Evolutionary conservation across 257 asterid species (phyloP).

Genomic region (Solanum acaule): DNA sequence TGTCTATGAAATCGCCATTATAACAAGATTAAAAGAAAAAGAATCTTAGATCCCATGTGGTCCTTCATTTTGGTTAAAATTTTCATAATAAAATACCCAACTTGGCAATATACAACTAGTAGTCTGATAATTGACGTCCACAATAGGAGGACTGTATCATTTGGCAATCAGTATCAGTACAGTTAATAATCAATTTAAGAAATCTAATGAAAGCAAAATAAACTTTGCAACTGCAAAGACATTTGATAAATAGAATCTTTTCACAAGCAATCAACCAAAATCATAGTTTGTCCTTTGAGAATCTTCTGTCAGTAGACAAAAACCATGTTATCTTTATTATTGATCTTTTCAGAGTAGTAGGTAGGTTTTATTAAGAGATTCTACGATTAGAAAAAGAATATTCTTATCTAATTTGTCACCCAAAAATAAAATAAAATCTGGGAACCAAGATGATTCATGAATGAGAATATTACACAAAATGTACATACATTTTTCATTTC

Average conservation of each 20-base stretch:
- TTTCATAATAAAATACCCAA: neutral
- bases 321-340: conserved; percentile 18
- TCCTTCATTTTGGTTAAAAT: neutral
- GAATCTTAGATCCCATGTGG: neutral
- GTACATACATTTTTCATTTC: neutral
- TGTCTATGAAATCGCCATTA: neutral
- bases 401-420: conserved; percentile 1
- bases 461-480: neutral
- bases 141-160: neutral
- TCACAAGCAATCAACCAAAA: neutral
- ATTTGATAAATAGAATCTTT: neutral
- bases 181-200: neutral
- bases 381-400: neutral
- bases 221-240: neutral
- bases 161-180: neutral
- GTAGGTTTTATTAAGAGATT: neutral
- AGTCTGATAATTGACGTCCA: neutral
- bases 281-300: conserved; percentile 2
- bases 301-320: conserved; percentile 6
- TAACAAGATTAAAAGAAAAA: neutral
- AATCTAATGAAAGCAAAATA: neutral
- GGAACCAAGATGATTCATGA: neutral
- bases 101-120: neutral
- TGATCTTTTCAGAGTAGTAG: conserved; percentile 2
- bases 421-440: neutral